Base-by-base conservation (phyloP, 306 rosid genomes). In the Lotus japonicus region DNA sequence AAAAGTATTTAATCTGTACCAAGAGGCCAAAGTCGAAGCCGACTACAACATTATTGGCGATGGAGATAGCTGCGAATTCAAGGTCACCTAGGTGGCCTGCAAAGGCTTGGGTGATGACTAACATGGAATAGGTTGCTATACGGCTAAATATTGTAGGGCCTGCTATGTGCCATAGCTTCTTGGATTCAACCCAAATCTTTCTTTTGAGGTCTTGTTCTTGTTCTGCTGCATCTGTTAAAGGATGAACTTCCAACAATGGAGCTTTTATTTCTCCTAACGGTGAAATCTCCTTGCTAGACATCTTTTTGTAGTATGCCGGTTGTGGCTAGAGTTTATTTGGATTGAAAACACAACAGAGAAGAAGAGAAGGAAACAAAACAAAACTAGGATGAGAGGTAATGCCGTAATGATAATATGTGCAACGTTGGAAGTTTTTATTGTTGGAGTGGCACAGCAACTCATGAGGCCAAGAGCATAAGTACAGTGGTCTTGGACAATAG, bases 11-110 rank as follows among this genome's bases (percentile, higher is more conserved):
- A 21, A 61, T 1, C 5, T 2, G 4, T 69, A 68, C 95, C 95
- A 87, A 55, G 80, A 90, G 87, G 5, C 95, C 95, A 5, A 82
- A 70, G 67, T 87, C 86, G 60, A 90, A 84, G 53, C 92, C 95
- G 0, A 90, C 62, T 11, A 90, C 19, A 64, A 87, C 90, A 73
- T 81, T 87, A 14, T 26, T 72, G 61, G 81, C 83, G 16, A 90
- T 79, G 62, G 92, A 84, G 75, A 87, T 55, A 5, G 95, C 88
- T 5, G 87, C 95, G 7, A 87, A 92, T 51, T 87, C 89, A 1
- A 82, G 87, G 7, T 87, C 90, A 4, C 95, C 92, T 1, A 90
- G 79, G 59, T 87, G 96, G 39, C 95, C 95, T 5, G 92, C 97
- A 19, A 86, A 88, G 59, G 88, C 84, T 71, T 87, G 95, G 4